These are phyloP conservation scores for Dimargaris verticillata DNA, from an alignment of 192 early-diverging fungal species.

Conservation along the genomic window DNA sequence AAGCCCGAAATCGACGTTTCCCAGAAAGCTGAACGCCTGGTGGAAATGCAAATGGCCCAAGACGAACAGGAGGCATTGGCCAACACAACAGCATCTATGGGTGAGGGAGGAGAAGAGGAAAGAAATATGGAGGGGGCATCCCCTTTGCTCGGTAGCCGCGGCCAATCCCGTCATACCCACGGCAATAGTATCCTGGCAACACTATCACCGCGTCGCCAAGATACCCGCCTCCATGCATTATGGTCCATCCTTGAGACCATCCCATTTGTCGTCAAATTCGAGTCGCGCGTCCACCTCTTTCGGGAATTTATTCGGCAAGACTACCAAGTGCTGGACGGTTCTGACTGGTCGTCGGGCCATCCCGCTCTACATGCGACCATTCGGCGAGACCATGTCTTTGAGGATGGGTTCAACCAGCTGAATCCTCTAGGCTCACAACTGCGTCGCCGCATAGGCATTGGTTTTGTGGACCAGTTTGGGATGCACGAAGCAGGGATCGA, in stretches of 20 bases:
- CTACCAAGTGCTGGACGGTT: slow-evolving; percentile 21
- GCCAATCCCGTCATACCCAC: background rate
- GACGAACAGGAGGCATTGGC: background rate
- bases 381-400: slow-evolving; percentile 63
- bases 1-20: slow-evolving; percentile 36
- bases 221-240: background rate
- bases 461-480: slow-evolving; percentile 73
- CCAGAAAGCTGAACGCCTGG: slow-evolving; percentile 19
- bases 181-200: background rate
- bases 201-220: background rate
- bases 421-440: slow-evolving; percentile 44
- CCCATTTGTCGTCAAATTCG: slow-evolving; percentile 87
- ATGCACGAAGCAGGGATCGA: slow-evolving; percentile 84
- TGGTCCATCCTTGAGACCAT: slow-evolving; percentile 51
- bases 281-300: slow-evolving; percentile 73
- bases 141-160: background rate
- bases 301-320: slow-evolving; percentile 60
- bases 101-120: background rate
- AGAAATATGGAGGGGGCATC: background rate
- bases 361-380: slow-evolving; percentile 34
- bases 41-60: background rate
- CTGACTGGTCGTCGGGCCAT: background rate
- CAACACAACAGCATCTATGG: background rate
- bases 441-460: slow-evolving; percentile 65
- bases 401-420: slow-evolving; percentile 71